Percentiles rank a stretch among this genome's conserved stretches.
Conservation (phyloP, 1,139 yeast genomes). For the Magnusiomyces suaveolens region DNA sequence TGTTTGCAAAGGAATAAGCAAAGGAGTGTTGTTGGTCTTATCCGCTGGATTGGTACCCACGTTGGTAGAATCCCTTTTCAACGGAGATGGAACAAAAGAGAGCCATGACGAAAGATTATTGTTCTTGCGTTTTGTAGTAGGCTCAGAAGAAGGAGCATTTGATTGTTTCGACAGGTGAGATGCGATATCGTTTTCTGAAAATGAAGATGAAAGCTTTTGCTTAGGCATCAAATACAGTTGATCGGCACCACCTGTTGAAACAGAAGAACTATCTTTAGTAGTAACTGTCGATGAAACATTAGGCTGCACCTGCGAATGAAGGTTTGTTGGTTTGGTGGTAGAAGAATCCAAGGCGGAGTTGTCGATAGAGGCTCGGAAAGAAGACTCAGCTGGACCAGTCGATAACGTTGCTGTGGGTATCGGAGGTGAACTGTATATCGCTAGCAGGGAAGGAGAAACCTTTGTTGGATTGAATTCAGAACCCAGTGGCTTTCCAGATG, state of each 20-base stretch:
- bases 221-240: background rate
- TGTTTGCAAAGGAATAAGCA: background rate
- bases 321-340: background rate
- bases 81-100: conserved; percentile 8
- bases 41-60: background rate
- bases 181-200: background rate
- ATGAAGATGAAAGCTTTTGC: background rate
- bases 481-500: background rate
- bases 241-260: background rate
- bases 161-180: background rate
- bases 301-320: background rate
- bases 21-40: background rate
- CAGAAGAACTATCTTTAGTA: background rate
- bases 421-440: background rate
- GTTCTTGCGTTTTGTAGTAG: background rate
- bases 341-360: background rate
- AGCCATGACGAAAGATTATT: conserved; percentile 12
- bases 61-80: background rate
- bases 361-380: background rate
- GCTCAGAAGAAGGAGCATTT: background rate
- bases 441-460: background rate
- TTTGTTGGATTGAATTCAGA: background rate
- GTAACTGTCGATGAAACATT: background rate
- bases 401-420: background rate
- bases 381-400: background rate